Conservation (phyloP, 768 basidiomycete species). For the Phlebiopsis flavidoalba region DNA sequence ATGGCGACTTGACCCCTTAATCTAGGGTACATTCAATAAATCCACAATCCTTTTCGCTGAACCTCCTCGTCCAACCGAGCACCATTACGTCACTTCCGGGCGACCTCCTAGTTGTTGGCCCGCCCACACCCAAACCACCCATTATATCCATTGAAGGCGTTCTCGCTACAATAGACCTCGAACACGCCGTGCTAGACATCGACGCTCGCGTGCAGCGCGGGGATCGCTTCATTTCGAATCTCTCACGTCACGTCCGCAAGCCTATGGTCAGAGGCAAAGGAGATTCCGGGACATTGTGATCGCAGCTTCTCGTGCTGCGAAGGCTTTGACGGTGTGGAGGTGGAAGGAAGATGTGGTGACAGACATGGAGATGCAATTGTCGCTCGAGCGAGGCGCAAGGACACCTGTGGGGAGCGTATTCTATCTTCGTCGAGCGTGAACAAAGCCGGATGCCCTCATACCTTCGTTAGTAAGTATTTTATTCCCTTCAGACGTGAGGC, state of each 20-base stretch:
- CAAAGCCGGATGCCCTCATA: too few species aligned
- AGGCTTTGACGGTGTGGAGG: constrained; percentile 50
- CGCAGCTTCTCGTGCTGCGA: constrained; percentile 43
- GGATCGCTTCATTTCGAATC: neutral
- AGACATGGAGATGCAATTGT: constrained; percentile 9
- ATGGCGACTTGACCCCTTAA: neutral
- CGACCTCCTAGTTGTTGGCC: constrained; percentile 25
- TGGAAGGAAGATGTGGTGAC: constrained; percentile 32
- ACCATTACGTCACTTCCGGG: constrained; percentile 32
- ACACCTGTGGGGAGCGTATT: constrained; percentile 45
- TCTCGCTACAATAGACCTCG: constrained; percentile 39
- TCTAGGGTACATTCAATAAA: constrained; percentile 43
- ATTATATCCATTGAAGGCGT: constrained; percentile 17
- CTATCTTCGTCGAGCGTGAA: constrained; percentile 39
- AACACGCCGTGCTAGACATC: constrained; percentile 44
- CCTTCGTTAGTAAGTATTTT: neutral
- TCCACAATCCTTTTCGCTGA: constrained; percentile 35
- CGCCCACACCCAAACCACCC: constrained; percentile 20
- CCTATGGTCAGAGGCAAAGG: neutral
- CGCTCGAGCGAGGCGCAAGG: constrained; percentile 33
- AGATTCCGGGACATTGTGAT: neutral
- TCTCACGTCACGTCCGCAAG: neutral
- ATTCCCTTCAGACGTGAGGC: neutral
- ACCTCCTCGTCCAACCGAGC: constrained; percentile 38
- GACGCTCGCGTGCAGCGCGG: constrained; percentile 42